Base-by-base conservation (phyloP, 73 alveolate species). In the Effrenium voratum region DNA sequence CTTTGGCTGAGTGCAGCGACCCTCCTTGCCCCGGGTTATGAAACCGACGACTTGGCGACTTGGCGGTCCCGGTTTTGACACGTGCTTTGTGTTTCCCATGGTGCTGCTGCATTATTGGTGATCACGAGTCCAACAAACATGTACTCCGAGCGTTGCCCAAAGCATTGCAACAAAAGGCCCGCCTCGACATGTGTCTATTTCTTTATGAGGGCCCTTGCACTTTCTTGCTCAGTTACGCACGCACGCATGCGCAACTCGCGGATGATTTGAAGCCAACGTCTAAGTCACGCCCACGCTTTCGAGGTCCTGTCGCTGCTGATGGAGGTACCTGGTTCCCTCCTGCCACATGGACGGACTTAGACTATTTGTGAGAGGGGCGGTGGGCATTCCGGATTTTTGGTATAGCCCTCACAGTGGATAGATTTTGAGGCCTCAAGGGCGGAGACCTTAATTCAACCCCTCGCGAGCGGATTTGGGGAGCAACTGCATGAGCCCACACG, bases 221-320 rank as follows among this genome's bases (percentile, higher is more conserved):
- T 24, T 44, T 44, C 5, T 26, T 32, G 1, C 22, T 22, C 72
- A 57, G 72, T 57, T 57, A 22, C 72, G 72, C 16, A 57, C 72
- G 72, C 28, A 22, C 72, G 72, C n/a, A 57, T 22, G 6, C n/a
- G 28, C 72, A 30, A 57, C 16, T 1, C 1, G 28, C 72, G n/a
- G 72, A 57, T 22, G 28, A n/a, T 40, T 10, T 34, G 59, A 0
- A n/a, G n/a, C n/a, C n/a, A n/a, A n/a, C n/a, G n/a, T n/a, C n/a
- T n/a, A n/a, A n/a, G n/a, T n/a, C n/a, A n/a, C n/a, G n/a, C n/a
- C n/a, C n/a, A n/a, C n/a, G 85, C 15, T 13, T 40, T 40, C 28
- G 2, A 87, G 95, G 95, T 87, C 30, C 50, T 87, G n/a, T 75
- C 95, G 68, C 43, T 87, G 95, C 68, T 87, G 85, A 72, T 87